A percentile compares a stretch with the other conserved stretches of the same genome.
Conservation (phyloP, 345 rosid genomes). For the Reutealis trisperma region DNA sequence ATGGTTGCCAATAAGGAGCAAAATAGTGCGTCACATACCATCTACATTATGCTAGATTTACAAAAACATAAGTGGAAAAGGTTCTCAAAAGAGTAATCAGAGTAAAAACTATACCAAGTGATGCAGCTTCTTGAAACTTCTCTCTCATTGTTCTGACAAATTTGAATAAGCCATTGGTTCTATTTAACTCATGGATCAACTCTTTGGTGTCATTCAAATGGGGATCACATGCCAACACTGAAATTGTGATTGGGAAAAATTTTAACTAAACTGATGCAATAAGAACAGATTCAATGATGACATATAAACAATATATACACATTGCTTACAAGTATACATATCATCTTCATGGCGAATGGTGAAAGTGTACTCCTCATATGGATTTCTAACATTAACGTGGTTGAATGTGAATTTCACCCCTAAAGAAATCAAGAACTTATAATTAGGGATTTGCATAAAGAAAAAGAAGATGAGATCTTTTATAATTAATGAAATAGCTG, state of each 20-base stretch:
- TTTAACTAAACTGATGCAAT: slow-evolving; percentile 8
- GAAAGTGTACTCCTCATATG: slow-evolving; percentile 52
- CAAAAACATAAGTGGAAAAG: neutral
- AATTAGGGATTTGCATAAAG: slow-evolving; percentile 5
- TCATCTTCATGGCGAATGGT: slow-evolving; percentile 69
- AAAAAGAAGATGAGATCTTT: neutral
- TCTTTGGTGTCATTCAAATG: slow-evolving; percentile 54
- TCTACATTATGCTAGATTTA: neutral
- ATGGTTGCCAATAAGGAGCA: neutral
- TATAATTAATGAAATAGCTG: neutral
- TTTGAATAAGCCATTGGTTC: slow-evolving; percentile 76
- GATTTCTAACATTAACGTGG: slow-evolving; percentile 51
- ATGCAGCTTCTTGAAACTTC: slow-evolving; percentile 66
- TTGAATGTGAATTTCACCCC: slow-evolving; percentile 86
- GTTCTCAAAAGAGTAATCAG: slow-evolving; percentile 9
- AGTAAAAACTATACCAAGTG: slow-evolving; percentile 45
- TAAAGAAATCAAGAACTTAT: slow-evolving; percentile 30
- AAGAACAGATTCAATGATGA: slow-evolving; percentile 1
- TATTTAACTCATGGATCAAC: slow-evolving; percentile 69
- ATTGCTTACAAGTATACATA: slow-evolving; percentile 62
- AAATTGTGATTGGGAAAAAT: slow-evolving; percentile 21
- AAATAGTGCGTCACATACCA: neutral
- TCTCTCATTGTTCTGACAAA: slow-evolving; percentile 84
- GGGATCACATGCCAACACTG: slow-evolving; percentile 84
- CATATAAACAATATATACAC: neutral